Conservation (phyloP, 2,329 filamentous ascomycete genomes). For the Fusarium aywerte region DNA sequence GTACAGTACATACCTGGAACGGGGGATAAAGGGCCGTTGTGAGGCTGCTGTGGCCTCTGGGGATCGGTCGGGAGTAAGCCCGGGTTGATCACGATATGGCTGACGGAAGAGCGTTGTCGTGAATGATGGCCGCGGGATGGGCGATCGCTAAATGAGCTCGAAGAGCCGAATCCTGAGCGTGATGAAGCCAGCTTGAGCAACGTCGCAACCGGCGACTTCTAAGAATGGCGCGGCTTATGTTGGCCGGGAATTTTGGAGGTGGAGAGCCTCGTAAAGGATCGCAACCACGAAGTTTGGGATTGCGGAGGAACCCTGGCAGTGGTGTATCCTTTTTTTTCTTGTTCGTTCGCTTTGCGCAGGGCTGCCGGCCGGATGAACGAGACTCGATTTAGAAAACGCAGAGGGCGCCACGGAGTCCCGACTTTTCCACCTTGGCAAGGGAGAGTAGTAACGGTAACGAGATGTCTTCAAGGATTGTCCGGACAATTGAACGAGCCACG, state of each 20-base stretch:
- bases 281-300: conserved; percentile 28
- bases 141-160: conserved; percentile 64
- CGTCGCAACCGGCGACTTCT: conserved; percentile 42
- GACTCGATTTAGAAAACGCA: conserved; percentile 17
- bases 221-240: conserved; percentile 28
- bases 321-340: conserved; percentile 6
- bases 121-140: conserved; percentile 62
- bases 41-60: conserved; percentile 45
- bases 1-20: conserved; percentile 63
- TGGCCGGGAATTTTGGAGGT: conserved; percentile 9
- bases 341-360: conserved; percentile 9
- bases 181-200: conserved; percentile 62
- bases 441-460: conserved; percentile 4
- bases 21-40: conserved; percentile 57
- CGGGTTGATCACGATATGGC: conserved; percentile 47
- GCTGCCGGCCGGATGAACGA: conserved; percentile 15
- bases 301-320: conserved; percentile 3
- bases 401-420: conserved; percentile 25
- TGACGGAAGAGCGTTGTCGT: conserved; percentile 61
- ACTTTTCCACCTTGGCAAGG: conserved; percentile 41
- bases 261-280: conserved; percentile 11
- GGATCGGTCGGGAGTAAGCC: conserved; percentile 49
- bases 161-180: conserved; percentile 62
- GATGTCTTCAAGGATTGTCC: conserved; percentile 9
- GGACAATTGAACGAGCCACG: conserved; percentile 12